These are phyloP conservation scores for Ceratocystis papillata DNA, from an alignment of 2,329 filamentous ascomycete species.

Conservation along the genomic window DNA sequence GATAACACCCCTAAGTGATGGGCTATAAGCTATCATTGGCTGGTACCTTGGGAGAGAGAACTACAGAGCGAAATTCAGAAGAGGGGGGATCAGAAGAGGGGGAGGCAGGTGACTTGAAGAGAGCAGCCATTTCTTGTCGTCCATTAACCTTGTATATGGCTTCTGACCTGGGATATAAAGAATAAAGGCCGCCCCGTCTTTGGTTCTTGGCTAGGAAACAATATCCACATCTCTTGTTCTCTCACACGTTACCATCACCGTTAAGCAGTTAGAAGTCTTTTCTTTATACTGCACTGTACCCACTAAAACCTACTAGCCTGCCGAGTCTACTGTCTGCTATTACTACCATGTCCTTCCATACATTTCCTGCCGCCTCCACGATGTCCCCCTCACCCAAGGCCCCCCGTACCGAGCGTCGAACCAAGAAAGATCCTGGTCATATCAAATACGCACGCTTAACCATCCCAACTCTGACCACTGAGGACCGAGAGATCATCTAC, in stretches of 20 bases:
- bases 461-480: conserved; percentile 18
- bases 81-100: neutral
- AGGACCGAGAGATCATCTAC: conserved; percentile 18
- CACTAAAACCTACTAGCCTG: neutral
- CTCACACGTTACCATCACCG: too few relatives aligned
- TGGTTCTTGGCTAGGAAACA: neutral
- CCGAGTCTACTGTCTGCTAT: neutral
- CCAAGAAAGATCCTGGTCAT: conserved; percentile 20
- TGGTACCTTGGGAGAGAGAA: neutral
- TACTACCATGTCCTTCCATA: neutral
- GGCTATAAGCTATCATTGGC: neutral
- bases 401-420: neutral
- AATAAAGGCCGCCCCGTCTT: neutral
- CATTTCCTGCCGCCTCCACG: neutral
- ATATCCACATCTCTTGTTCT: neutral
- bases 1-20: neutral
- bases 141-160: neutral
- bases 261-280: neutral
- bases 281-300: neutral
- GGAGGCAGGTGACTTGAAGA: neutral
- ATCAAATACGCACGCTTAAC: conserved; percentile 21
- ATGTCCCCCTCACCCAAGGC: neutral
- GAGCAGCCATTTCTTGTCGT: neutral
- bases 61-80: neutral
- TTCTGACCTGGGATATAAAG: neutral